Evolutionary conservation across 352 stramenopile genomes (phyloP).

Genomic region (Lagenidium sp.): DNA sequence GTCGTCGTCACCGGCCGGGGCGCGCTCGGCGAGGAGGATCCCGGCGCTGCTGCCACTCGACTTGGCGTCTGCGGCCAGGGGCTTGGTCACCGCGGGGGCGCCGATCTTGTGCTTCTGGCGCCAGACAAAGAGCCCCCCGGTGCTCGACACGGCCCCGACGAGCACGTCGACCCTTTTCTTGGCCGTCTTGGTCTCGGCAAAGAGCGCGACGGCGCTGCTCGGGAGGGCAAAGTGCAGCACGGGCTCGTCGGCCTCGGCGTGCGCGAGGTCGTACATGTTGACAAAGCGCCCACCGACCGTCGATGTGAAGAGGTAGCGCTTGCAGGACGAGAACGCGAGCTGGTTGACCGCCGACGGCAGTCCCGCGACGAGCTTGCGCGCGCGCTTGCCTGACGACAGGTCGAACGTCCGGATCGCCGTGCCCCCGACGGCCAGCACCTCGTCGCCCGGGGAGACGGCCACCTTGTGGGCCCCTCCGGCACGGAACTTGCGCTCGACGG

Average conservation of each 20-base stretch:
- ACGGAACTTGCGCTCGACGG: constrained; percentile 60
- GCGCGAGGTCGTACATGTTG: constrained; percentile 73
- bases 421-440: constrained; percentile 54
- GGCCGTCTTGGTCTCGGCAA: constrained; percentile 24
- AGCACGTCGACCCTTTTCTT: constrained; percentile 68
- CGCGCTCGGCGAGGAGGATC: constrained; percentile 32
- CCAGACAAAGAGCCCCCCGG: constrained; percentile 67
- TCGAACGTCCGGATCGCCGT: constrained; percentile 67
- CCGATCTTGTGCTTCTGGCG: constrained; percentile 53
- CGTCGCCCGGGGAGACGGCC: constrained; percentile 49
- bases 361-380: constrained; percentile 60
- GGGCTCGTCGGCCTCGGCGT: constrained; percentile 51
- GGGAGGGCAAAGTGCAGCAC: constrained; percentile 71
- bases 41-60: constrained; percentile 27
- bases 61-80: constrained; percentile 36
- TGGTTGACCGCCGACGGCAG: constrained; percentile 65
- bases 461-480: constrained; percentile 45
- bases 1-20: constrained; percentile 14
- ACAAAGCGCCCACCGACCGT: constrained; percentile 69
- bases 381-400: constrained; percentile 70
- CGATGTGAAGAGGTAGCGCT: constrained; percentile 63
- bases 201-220: constrained; percentile 38
- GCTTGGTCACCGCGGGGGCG: constrained; percentile 41
- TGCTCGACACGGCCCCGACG: constrained; percentile 42
- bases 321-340: constrained; percentile 52